phyloP scores from a whole-genome alignment of 2,329 filamentous ascomycete genomes.

The Diaporthe caulivora region DNA sequence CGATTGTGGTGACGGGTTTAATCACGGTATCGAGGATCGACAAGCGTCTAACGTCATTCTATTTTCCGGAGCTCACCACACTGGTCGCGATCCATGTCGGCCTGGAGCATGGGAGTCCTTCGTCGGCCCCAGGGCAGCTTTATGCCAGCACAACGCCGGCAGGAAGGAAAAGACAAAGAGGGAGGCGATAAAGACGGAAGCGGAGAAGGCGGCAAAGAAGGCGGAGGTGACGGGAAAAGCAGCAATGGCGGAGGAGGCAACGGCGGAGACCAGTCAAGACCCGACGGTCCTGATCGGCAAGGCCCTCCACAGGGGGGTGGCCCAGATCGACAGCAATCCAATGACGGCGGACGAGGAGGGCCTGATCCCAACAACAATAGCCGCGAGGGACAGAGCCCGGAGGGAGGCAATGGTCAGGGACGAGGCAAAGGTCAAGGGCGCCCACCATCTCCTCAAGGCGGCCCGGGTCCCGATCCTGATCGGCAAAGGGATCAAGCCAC shows the following conservation, averaged over 20 bases:
- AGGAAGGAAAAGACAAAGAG: slow-evolving; percentile 1
- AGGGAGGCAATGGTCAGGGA: not conserved
- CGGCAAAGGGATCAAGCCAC: slow-evolving; percentile 4
- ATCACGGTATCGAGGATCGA: slow-evolving; percentile 4
- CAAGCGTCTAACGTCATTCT: not conserved
- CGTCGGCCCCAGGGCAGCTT: slow-evolving; percentile 15
- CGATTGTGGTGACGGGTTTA: slow-evolving; percentile 17
- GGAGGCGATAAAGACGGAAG: not conserved
- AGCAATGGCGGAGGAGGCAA: not conserved
- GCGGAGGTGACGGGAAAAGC: not conserved
- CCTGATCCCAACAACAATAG: not conserved
- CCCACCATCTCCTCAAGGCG: not conserved
- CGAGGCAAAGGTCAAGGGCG: not conserved
- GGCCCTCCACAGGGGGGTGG: slow-evolving; percentile 9
- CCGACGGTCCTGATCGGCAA: not conserved
- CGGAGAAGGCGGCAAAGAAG: not conserved
- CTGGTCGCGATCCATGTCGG: slow-evolving; percentile 8
- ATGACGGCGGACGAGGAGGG: slow-evolving; percentile 9
- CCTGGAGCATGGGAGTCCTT: slow-evolving; percentile 25
- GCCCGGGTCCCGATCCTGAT: slow-evolving; percentile 2
- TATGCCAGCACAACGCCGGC: slow-evolving; percentile 10
- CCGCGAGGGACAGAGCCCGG: slow-evolving; percentile 1
- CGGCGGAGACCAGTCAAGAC: not conserved
- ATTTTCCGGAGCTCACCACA: not conserved
- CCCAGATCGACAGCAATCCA: not conserved